Percentiles rank a stretch among this genome's conserved stretches.
Evolutionary conservation across 2,329 filamentous ascomycete genomes (phyloP).

Genomic region (Aspergillus jensenii): DNA sequence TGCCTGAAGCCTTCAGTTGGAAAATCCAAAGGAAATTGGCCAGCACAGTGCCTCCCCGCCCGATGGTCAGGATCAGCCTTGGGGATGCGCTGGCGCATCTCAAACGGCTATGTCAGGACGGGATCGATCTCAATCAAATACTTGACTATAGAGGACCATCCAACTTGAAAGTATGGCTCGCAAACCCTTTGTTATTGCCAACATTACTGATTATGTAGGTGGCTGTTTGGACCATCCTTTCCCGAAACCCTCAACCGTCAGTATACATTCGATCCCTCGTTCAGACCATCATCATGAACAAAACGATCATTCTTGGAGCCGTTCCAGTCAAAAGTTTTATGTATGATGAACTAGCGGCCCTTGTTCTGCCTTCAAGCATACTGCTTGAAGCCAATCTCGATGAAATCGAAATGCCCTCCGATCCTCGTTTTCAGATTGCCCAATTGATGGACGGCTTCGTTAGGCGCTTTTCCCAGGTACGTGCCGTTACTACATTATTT

Average conservation of each 20-base stretch:
- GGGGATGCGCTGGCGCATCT: constrained; percentile 71
- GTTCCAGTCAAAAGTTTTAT: constrained; percentile 73
- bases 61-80: constrained; percentile 75
- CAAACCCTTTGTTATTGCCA: neutral
- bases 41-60: constrained; percentile 88
- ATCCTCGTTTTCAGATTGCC: constrained; percentile 72
- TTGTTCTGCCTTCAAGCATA: constrained; percentile 69
- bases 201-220: constrained; percentile 49
- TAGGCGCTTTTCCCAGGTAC: constrained; percentile 51
- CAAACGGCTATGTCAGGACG: constrained; percentile 69
- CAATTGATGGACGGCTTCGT: constrained; percentile 70
- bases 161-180: constrained; percentile 61
- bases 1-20: constrained; percentile 79
- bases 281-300: constrained; percentile 72
- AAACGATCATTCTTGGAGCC: constrained; percentile 66
- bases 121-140: constrained; percentile 66
- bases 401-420: constrained; percentile 69
- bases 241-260: constrained; percentile 76
- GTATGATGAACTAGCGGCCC: constrained; percentile 75
- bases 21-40: constrained; percentile 90
- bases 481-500: neutral
- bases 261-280: constrained; percentile 80
- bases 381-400: constrained; percentile 75
- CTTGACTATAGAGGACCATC: constrained; percentile 67
- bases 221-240: constrained; percentile 72